A percentile compares a stretch with the other conserved stretches of the same genome.
phyloP scores from a whole-genome alignment of 2,329 filamentous ascomycete species.

The Aspergillus pseudotamarii region DNA sequence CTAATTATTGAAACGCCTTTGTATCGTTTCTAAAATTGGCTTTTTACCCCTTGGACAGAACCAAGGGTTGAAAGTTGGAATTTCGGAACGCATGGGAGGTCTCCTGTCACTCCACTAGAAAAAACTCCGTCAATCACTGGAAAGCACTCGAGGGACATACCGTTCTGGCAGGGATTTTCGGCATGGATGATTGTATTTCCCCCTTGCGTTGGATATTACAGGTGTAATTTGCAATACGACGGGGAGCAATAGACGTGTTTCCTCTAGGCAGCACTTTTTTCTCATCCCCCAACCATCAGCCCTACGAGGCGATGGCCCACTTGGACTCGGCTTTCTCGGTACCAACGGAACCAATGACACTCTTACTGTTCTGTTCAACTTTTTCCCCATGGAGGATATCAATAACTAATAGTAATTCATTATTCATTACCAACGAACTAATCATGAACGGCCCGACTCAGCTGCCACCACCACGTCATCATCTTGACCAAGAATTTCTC shows the following conservation, averaged over 20 bases:
- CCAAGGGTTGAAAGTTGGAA: background rate
- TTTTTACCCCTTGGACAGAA: background rate
- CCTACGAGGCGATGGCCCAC: slow-evolving; percentile 8
- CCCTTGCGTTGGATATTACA: background rate
- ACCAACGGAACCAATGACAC: background rate
- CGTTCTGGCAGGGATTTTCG: background rate
- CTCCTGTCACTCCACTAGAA: background rate
- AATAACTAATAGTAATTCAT: background rate
- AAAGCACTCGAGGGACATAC: background rate
- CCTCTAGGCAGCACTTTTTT: slow-evolving; percentile 2
- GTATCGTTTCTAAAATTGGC: background rate
- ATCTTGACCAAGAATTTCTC: slow-evolving; percentile 16
- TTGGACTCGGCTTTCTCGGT: background rate
- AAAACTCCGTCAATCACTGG: background rate
- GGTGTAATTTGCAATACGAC: background rate
- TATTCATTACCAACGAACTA: slow-evolving; percentile 5
- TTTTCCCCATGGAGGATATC: background rate
- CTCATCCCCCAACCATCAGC: slow-evolving; percentile 6
- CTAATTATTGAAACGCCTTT: background rate
- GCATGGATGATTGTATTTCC: background rate
- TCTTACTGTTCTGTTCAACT: background rate
- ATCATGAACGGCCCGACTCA: slow-evolving; percentile 1
- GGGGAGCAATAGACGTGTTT: too few relatives aligned
- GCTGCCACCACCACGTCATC: slow-evolving; percentile 20
- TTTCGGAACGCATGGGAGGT: background rate